Percentiles rank a stretch among this genome's conserved stretches.
These are phyloP conservation scores for Volvariella surrecta DNA, from an alignment of 1,284 basidiomycete genomes.

Conservation along the genomic window DNA sequence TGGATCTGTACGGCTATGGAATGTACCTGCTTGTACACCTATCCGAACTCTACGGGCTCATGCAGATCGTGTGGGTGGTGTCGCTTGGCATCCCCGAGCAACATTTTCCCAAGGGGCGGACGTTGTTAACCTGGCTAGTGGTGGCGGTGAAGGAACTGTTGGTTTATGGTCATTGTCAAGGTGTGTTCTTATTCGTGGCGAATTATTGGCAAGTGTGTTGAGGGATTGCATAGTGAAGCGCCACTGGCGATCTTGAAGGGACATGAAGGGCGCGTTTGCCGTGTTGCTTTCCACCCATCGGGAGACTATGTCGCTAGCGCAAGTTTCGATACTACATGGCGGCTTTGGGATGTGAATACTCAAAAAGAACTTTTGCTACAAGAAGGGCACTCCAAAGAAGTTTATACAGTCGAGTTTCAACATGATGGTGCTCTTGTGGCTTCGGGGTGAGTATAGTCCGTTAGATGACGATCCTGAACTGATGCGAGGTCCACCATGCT, in stretches of 20 bases:
- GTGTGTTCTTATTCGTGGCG: conserved; percentile 29
- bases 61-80: conserved; percentile 86
- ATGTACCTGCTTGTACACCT: conserved; percentile 82
- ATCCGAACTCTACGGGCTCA: conserved; percentile 74
- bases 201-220: neutral
- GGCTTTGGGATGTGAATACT: conserved; percentile 88
- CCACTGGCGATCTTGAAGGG: conserved; percentile 82
- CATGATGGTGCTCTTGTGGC: conserved; percentile 89
- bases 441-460: conserved; percentile 61
- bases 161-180: conserved; percentile 86
- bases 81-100: conserved; percentile 96
- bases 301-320: conserved; percentile 91
- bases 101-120: conserved; percentile 70
- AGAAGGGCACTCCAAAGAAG: conserved; percentile 97
- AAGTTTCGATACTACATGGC: conserved; percentile 98
- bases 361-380: conserved; percentile 82
- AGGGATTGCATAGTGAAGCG: conserved; percentile 43
- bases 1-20: conserved; percentile 92
- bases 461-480: neutral
- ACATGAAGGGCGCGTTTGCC: conserved; percentile 85
- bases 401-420: conserved; percentile 94
- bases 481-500: neutral
- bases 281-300: conserved; percentile 94
- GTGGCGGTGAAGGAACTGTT: conserved; percentile 81
- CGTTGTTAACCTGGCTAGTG: conserved; percentile 82